phyloP scores from a whole-genome alignment of 2,329 filamentous ascomycete genomes.

The Colletotrichum sp. region DNA sequence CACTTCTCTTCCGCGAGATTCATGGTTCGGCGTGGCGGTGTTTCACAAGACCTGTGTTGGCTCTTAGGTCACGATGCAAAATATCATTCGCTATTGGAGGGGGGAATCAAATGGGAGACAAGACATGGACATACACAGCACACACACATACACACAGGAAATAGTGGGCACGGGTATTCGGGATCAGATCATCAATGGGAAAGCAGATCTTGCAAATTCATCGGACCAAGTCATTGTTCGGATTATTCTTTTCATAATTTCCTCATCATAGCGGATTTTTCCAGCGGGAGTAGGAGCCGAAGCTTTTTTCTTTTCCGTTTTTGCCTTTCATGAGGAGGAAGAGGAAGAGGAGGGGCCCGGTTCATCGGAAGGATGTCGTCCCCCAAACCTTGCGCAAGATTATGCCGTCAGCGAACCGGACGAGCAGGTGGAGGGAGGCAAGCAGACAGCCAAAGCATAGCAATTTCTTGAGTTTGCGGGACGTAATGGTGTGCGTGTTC shows the following conservation, averaged over 20 bases:
- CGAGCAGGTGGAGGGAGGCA: background rate
- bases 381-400: background rate
- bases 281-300: background rate
- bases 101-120: background rate
- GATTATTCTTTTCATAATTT: background rate
- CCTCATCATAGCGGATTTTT: background rate
- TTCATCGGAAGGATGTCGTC: constrained; percentile 12
- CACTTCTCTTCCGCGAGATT: background rate
- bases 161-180: background rate
- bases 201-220: background rate
- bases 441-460: background rate
- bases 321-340: background rate
- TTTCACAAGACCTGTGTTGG: background rate
- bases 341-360: background rate
- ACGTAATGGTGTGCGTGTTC: background rate
- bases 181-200: background rate
- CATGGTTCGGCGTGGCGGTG: background rate
- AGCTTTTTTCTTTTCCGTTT: background rate
- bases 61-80: background rate
- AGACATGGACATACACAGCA: background rate
- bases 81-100: background rate
- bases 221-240: background rate
- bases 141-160: background rate
- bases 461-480: background rate
- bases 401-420: constrained; percentile 4